phyloP scores from a whole-genome alignment of 2,329 filamentous ascomycete species.

The Aspergillus quadricinctus region DNA sequence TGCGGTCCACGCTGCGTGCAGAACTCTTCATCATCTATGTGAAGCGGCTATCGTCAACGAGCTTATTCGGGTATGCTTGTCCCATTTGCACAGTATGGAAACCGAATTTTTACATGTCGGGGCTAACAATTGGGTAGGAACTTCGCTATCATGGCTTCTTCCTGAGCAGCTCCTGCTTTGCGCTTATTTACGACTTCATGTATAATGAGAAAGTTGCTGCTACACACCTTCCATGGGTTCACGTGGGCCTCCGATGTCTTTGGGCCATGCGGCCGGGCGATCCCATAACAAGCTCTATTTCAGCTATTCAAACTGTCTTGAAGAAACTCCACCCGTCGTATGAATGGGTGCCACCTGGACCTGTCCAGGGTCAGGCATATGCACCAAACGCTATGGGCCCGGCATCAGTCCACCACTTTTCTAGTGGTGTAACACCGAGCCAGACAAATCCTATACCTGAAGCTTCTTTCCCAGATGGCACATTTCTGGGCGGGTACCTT shows the following conservation, averaged over 20 bases:
- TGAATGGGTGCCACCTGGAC: constrained; percentile 18
- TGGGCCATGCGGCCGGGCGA: constrained; percentile 32
- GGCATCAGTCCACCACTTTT: background rate
- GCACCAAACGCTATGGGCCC: background rate
- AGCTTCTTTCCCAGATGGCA: background rate
- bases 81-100: no score
- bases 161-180: constrained; percentile 40
- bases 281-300: constrained; percentile 25
- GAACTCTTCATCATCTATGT: constrained; percentile 39
- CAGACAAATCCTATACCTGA: background rate
- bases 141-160: constrained; percentile 45
- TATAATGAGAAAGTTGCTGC: constrained; percentile 35
- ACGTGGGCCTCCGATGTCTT: constrained; percentile 34
- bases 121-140: constrained; percentile 26
- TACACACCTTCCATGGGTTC: constrained; percentile 42
- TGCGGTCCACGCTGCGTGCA: constrained; percentile 39
- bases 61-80: constrained; percentile 35
- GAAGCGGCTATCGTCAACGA: constrained; percentile 40
- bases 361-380: background rate
- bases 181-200: constrained; percentile 42
- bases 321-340: constrained; percentile 28
- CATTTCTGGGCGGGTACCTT: background rate
- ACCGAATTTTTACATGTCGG: background rate
- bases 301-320: constrained; percentile 30
- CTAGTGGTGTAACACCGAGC: background rate